phyloP scores from a whole-genome alignment of 2,329 filamentous ascomycete genomes.

The Dothistroma septosporum region DNA sequence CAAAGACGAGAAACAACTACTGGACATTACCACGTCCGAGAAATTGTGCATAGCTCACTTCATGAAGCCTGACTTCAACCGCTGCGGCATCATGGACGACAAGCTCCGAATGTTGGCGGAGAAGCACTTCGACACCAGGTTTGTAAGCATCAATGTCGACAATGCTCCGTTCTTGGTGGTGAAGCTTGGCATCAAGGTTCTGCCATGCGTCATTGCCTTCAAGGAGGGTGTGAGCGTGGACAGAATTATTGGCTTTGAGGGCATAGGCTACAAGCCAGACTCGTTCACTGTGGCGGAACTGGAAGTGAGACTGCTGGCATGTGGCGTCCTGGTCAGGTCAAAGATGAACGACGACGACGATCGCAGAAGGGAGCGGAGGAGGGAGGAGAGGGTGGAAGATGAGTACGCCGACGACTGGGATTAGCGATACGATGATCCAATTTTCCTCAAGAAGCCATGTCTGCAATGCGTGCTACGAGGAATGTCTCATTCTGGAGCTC shows the following conservation, averaged over 20 bases:
- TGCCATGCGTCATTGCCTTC: conserved; percentile 57
- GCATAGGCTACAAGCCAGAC: conserved; percentile 51
- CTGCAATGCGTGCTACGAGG: not conserved
- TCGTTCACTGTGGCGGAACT: conserved; percentile 53
- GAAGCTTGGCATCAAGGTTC: conserved; percentile 54
- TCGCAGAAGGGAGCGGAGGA: conserved; percentile 32
- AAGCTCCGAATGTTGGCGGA: conserved; percentile 53
- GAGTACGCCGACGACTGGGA: conserved; percentile 51
- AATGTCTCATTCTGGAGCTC: no score
- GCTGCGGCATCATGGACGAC: conserved; percentile 59
- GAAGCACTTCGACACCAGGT: conserved; percentile 57
- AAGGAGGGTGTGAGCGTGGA: conserved; percentile 54
- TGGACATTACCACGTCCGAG: conserved; percentile 58
- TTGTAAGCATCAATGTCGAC: conserved; percentile 56
- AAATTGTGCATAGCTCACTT: conserved; percentile 60
- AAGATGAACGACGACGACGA: conserved; percentile 49
- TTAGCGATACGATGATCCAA: conserved; percentile 26
- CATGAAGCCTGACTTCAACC: conserved; percentile 60
- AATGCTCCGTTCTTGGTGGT: conserved; percentile 58
- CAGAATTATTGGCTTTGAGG: conserved; percentile 57
- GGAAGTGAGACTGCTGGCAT: conserved; percentile 50
- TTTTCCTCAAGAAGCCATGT: not conserved
- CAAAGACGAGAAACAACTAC: conserved; percentile 55
- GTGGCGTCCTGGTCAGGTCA: conserved; percentile 49
- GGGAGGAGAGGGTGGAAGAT: conserved; percentile 31